Evolutionary conservation across 345 rosid genomes (phyloP).

Genomic region (Chamaenerion angustifolium): DNA sequence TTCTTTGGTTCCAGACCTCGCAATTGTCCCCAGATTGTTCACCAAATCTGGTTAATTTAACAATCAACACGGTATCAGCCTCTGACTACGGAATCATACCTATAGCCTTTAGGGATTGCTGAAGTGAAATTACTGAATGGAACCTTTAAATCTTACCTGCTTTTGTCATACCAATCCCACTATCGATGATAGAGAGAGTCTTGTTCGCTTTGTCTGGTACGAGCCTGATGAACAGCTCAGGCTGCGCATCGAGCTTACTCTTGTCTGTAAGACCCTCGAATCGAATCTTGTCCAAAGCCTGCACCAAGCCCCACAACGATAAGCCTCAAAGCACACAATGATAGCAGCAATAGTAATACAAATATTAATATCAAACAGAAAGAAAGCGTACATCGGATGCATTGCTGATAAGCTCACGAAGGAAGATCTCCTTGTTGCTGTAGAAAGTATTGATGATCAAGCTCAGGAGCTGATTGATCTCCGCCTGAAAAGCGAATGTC

Average conservation of each 20-base stretch:
- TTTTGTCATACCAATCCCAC: conserved; percentile 84
- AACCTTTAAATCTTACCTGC: conserved; percentile 29
- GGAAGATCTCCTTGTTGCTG: conserved; percentile 15
- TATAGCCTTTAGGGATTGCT: not conserved
- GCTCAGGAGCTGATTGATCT: conserved; percentile 12
- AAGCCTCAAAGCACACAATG: too few relatives aligned
- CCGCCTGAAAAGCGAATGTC: conserved; percentile 14
- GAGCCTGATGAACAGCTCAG: conserved; percentile 61
- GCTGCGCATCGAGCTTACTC: conserved; percentile 80
- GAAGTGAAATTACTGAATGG: not conserved
- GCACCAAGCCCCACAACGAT: not conserved
- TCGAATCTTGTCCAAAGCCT: conserved; percentile 82
- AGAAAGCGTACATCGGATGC: conserved; percentile 8
- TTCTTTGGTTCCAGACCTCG: conserved; percentile 87
- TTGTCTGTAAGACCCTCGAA: conserved; percentile 71
- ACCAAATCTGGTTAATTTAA: conserved; percentile 34
- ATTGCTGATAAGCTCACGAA: conserved; percentile 13
- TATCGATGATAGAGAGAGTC: conserved; percentile 60
- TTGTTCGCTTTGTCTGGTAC: conserved; percentile 68
- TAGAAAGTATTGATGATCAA: conserved; percentile 14
- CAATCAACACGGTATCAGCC: too few relatives aligned
- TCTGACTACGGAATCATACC: too few relatives aligned
- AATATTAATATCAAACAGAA: not conserved
- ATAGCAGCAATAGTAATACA: too few relatives aligned
- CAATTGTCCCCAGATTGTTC: conserved; percentile 83